A percentile compares a stretch with the other conserved stretches of the same genome.
phyloP scores from a whole-genome alignment of 2,329 filamentous ascomycete species.

The Pleomassaria siparia region DNA sequence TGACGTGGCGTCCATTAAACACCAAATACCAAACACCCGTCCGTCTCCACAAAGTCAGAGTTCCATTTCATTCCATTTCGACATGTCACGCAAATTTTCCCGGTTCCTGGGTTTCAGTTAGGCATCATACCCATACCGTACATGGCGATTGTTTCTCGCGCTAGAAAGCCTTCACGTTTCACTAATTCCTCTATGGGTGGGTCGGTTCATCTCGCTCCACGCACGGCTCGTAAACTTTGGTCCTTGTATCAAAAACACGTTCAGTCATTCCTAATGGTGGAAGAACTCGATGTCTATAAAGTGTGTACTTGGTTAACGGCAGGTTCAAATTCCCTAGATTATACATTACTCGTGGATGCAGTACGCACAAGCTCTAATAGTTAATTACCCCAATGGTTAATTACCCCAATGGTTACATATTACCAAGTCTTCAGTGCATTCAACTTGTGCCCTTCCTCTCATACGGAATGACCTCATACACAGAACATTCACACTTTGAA shows the following conservation, averaged over 20 bases:
- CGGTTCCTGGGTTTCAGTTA: background rate
- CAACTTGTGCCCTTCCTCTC: too few relatives aligned
- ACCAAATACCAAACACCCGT: too few relatives aligned
- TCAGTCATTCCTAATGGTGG: background rate
- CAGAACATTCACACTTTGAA: too few relatives aligned
- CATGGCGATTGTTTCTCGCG: constrained; percentile 1
- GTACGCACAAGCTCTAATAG: background rate
- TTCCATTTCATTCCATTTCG: background rate
- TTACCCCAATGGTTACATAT: too few relatives aligned
- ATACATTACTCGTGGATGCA: background rate
- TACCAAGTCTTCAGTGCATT: too few relatives aligned
- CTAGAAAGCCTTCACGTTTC: constrained; percentile 1
- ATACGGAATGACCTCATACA: too few relatives aligned
- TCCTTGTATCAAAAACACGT: too few relatives aligned
- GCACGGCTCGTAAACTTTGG: background rate
- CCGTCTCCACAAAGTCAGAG: background rate
- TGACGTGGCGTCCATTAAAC: constrained; percentile 1
- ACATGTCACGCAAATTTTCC: background rate
- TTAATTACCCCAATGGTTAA: too few relatives aligned
- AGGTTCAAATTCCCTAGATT: background rate
- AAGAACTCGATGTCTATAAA: background rate
- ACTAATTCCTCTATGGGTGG: background rate
- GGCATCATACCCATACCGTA: background rate
- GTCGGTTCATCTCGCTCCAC: background rate
- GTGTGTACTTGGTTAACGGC: background rate